phyloP scores from a whole-genome alignment of 2,329 filamentous ascomycete species.

The Penicillium sp. region DNA sequence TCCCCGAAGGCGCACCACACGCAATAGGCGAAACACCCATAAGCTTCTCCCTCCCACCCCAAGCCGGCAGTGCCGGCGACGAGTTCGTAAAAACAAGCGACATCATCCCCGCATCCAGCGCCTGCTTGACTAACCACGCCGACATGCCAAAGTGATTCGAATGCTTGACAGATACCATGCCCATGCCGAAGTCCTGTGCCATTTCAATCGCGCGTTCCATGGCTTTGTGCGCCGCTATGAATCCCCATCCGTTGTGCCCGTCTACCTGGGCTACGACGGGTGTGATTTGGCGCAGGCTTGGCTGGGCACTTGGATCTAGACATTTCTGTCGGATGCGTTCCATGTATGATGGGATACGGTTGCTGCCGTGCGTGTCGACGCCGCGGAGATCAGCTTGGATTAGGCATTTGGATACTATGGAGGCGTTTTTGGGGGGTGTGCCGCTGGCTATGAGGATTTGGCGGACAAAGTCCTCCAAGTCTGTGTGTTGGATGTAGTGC shows the following conservation, averaged over 20 bases:
- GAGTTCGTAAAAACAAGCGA: constrained; percentile 67
- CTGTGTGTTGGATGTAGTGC: constrained; percentile 15
- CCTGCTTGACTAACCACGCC: constrained; percentile 74
- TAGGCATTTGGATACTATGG: constrained; percentile 62
- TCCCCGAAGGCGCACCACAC: constrained; percentile 66
- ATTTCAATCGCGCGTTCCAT: constrained; percentile 66
- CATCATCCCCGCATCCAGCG: constrained; percentile 67
- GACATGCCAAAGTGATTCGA: constrained; percentile 82
- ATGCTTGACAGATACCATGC: constrained; percentile 69
- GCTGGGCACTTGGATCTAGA: constrained; percentile 58
- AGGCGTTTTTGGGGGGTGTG: constrained; percentile 56
- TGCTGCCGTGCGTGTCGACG: constrained; percentile 74
- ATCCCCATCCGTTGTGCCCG: constrained; percentile 69
- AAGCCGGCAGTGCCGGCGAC: constrained; percentile 66
- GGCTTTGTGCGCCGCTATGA: constrained; percentile 61
- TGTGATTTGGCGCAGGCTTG: constrained; percentile 58
- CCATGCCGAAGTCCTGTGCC: constrained; percentile 63
- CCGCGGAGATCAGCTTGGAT: constrained; percentile 72
- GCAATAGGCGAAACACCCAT: constrained; percentile 70
- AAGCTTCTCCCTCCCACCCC: constrained; percentile 63
- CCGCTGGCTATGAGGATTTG: constrained; percentile 44
- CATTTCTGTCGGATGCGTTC: constrained; percentile 66
- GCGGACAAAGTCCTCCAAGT: constrained; percentile 26
- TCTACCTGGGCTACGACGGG: constrained; percentile 66
- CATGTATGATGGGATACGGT: constrained; percentile 74